Base-by-base conservation (phyloP, 2,329 filamentous ascomycete genomes). In the Penicillium verrucosum region DNA sequence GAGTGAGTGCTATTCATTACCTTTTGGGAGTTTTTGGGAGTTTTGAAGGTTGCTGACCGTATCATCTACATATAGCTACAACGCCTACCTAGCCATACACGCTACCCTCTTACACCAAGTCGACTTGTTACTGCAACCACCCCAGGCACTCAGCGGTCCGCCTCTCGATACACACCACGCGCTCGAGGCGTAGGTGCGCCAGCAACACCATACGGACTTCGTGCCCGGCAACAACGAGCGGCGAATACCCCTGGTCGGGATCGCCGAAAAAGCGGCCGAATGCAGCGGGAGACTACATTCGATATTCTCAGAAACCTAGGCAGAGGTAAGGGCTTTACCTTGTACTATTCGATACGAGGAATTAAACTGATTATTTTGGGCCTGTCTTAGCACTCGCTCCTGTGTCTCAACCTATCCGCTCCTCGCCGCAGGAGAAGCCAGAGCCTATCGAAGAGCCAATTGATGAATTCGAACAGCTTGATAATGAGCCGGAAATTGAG, bases 181-280 rank as follows among this genome's bases (percentile, higher is more conserved):
- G 65, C 64, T 23, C 63, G 68, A 52, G 66, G 60, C 34, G 60
- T 51, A 44, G 70, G 63, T 18, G 77, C 77, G 16, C 82, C 81
- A 9, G 78, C 80, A 5, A 84, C 82, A 16, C 82, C 82, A 0
- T 79, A 83, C 73, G 81, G 80, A 27, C 76, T 83, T 54, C 76
- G 80, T 41, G 81, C 82, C 10, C 72, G 82, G 29, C 78, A 82
- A 68, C 78, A 82, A 62, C 80, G 81, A 62, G 79, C 79, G 12
- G 78, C 77, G 5, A 78, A 78, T 60, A 82, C 81, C 2, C 80
- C 81, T 21, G 75, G 73, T 34, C 76, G 79, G 12, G 75, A 81
- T 62, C 75, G 78, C 44, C 70, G 81, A 53, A 75, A 78, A 58
- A 83, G 81, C 58, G 77, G 77, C 27, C 72, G 80, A 34, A 61